A percentile compares a stretch with the other conserved stretches of the same genome.
phyloP scores from a whole-genome alignment of 495 filamentous ascomycete genomes.

The Daldinia childiae region DNA sequence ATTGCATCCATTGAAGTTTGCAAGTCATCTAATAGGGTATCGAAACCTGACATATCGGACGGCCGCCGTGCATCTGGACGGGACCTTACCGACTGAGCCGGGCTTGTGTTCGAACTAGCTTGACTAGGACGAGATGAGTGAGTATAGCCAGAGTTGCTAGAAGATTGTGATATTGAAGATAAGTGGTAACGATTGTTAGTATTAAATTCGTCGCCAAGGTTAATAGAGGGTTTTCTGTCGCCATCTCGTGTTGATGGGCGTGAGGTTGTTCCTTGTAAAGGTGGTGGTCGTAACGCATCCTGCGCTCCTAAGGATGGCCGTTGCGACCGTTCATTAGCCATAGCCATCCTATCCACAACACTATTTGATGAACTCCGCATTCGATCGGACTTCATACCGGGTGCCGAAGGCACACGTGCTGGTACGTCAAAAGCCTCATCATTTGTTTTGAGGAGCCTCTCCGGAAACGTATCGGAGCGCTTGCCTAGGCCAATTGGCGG shows the following conservation, averaged over 20 bases:
- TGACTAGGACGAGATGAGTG: conserved; percentile 62
- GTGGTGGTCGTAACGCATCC: conserved; percentile 59
- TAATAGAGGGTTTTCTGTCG: conserved; percentile 45
- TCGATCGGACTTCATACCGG: conserved; percentile 51
- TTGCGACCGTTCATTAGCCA: conserved; percentile 45
- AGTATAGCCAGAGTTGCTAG: conserved; percentile 73
- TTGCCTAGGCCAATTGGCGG: conserved; percentile 52
- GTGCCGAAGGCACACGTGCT: conserved; percentile 59
- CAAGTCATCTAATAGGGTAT: conserved; percentile 63
- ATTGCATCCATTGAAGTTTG: conserved; percentile 58
- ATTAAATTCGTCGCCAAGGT: conserved; percentile 62
- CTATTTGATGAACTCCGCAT: conserved; percentile 47
- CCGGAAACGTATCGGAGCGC: conserved; percentile 68
- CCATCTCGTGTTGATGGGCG: conserved; percentile 51
- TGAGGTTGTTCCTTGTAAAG: conserved; percentile 57
- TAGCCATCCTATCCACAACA: conserved; percentile 28
- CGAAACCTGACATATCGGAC: conserved; percentile 53
- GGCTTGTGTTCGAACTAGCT: conserved; percentile 77
- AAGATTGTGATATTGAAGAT: conserved; percentile 72
- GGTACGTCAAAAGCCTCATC: conserved; percentile 48
- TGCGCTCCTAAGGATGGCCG: conserved; percentile 57
- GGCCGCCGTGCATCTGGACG: conserved; percentile 48
- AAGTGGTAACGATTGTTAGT: conserved; percentile 67
- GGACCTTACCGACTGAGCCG: conserved; percentile 57
- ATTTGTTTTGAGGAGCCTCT: conserved; percentile 60